Base-by-base conservation (phyloP, 2,329 filamentous ascomycete genomes). In the Diaporthe sp. region DNA sequence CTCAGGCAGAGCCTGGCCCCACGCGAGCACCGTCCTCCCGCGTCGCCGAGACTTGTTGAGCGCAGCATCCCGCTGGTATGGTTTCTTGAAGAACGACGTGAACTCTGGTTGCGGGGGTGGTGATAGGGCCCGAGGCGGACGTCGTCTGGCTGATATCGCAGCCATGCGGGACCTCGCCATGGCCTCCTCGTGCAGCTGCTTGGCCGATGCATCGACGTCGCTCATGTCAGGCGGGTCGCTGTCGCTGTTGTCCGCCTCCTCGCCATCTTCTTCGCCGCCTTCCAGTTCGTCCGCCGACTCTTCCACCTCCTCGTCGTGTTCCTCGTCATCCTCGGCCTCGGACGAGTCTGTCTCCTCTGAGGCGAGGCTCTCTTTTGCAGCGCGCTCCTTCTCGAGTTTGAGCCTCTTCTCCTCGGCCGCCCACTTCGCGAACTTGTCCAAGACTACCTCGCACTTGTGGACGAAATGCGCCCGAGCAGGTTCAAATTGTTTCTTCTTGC, bases 351-450 rank as follows among this genome's bases (percentile, higher is more conserved):
- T 72, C 76, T 75, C 71, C 73, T 75, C 69, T 75, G 75, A 22
- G 76, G 77, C 37, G 77, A 77, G 5, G 75, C 77, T 88, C 55
- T 87, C 84, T 32, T 88, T 83, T 7, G 86, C 85, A 30, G 88
- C 89, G 63, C 92, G 92, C 75, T 96, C 94, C 79, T 92, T 94
- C 79, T 95, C 93, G 3, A 91, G 84, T 83, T 95, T 95, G 75
- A 94, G 88, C 56, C 93, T 91, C 85, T 96, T 97, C 83, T 99
- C 97, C 81, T 97, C 94, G 75, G 96, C 90, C 76, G 92, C 95
- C 96, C 96, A 98, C 71, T 90, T 87, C 68, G 92, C 90, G 81
- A 98, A 98, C 81, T 98, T 98, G 76, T 94, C 92, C 27, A 98
- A 88, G 39, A 98, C 92, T 0, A 89, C 89, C 76, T 94, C 89